phyloP scores from a whole-genome alignment of 176 grass and related monocot genomes.

The Avena sativa region DNA sequence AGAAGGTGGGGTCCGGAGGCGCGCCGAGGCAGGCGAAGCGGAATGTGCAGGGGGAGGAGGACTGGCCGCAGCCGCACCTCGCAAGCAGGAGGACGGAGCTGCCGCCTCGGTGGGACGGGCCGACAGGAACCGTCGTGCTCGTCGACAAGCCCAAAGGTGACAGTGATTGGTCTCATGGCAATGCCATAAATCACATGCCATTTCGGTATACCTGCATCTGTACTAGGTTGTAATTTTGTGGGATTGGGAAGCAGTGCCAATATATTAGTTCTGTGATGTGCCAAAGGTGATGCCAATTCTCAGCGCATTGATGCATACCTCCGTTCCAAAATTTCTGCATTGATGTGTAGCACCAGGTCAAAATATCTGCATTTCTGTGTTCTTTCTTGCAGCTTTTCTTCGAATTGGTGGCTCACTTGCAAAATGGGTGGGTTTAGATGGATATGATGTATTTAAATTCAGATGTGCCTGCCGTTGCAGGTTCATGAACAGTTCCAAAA shows the following conservation, averaged over 20 bases:
- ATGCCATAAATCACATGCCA: not conserved
- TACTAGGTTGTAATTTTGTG: too few species aligned
- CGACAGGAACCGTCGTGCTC: slow-evolving; percentile 78
- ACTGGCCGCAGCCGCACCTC: slow-evolving; percentile 62
- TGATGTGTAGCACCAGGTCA: not conserved
- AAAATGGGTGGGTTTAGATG: not conserved
- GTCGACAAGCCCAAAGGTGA: slow-evolving; percentile 97
- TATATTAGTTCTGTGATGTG: not conserved
- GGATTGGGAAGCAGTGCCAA: not conserved
- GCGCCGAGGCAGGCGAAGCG: slow-evolving; percentile 34
- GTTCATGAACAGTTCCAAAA: not conserved
- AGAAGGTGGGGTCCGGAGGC: not conserved
- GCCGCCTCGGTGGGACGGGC: slow-evolving; percentile 88
- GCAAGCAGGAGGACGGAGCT: slow-evolving; percentile 73
- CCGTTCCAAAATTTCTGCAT: too few species aligned
- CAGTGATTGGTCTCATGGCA: not conserved
- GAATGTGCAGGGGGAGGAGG: slow-evolving; percentile 20
- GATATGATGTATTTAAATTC: not conserved
- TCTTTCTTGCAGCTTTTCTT: not conserved
- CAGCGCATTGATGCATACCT: too few species aligned
- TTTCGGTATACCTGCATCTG: too few species aligned
- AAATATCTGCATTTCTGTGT: not conserved
- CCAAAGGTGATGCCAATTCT: not conserved
- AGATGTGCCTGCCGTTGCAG: not conserved
- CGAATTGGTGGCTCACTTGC: not conserved